Percentiles rank a stretch among this genome's conserved stretches.
phyloP scores from a whole-genome alignment of 495 filamentous ascomycete species.

The Neurospora sp. region DNA sequence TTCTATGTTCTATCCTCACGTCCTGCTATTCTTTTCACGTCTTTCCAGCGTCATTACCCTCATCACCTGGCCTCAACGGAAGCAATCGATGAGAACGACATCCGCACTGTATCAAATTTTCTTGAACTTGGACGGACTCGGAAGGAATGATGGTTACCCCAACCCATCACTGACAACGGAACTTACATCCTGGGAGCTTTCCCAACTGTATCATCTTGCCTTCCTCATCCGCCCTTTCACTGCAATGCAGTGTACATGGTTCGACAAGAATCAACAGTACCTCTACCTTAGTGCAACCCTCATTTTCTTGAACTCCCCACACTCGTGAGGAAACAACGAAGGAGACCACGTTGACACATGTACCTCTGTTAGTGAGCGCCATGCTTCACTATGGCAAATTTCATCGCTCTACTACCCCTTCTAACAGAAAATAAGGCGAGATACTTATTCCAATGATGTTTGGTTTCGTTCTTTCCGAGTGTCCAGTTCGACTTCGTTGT shows the following conservation, averaged over 20 bases:
- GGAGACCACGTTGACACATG: not conserved
- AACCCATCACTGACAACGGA: not conserved
- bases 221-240: not conserved
- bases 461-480: not conserved
- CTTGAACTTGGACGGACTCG: not conserved
- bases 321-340: not conserved
- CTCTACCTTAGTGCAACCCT: not conserved
- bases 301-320: not conserved
- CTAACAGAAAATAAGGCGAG: not conserved
- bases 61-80: rapidly evolving
- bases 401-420: not conserved
- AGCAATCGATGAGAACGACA: not conserved
- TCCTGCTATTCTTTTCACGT: not conserved
- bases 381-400: not conserved
- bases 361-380: not conserved
- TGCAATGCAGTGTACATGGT: not conserved
- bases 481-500: too few relatives aligned
- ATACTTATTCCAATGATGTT: not conserved
- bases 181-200: too few relatives aligned
- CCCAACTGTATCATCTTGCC: too few relatives aligned
- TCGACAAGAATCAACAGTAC: not conserved
- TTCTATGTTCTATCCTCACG: not conserved
- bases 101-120: not conserved
- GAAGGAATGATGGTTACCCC: not conserved
- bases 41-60: not conserved